Evolutionary conservation across 768 basidiomycete genomes (phyloP), one percentile per base, ranked within the genome.

Genomic region (Asterophora lycoperdoides): DNA sequence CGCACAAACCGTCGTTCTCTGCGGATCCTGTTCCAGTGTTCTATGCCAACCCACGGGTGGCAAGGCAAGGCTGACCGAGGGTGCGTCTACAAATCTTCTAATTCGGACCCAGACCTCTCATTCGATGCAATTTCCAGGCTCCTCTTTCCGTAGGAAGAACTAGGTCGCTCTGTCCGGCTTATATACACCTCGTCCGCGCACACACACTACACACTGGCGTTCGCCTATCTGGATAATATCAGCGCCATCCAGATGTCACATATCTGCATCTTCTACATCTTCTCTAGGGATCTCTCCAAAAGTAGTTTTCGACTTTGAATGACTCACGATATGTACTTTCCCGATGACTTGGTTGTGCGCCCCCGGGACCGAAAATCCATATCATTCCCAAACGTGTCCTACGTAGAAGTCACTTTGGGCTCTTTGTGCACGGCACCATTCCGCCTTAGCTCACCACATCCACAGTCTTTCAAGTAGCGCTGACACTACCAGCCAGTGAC

Each of bases 21-120:
- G 96, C 69, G 81, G 81, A 48, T 85, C 89, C 41, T 99, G 96
- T 81, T 81, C 89, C 48, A 89, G 85, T 60, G 88, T 97, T 53
- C 79, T 99, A 59, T 97, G 94, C 82, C 95, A 97, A 69, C 95
- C 95, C 46, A 95, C 93, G 29, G 94, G 96, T 76, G 96, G 96
- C 75, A 95, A 86, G 77, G 94, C 94, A 58, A 84, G 93, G 65
- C 74, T 99, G 72, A 97, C 95, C 48, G 96, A 99, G 76, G 96
- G 95, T 96, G 65, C 60, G 86, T 70, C 35, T n/a, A 23, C 23
- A 23, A 23, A 17, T 23, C 37, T 40, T 44, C 41, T 6, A 45
- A 29, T 32, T 46, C 42, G 49, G 44, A 18, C 20, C 26, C 15
- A 20, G 14, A 41, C 48, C 41, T 53, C 51, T 41, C 45, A 41